Conservation (phyloP, 108 stramenopile species). For the Cyclotella cryptica region DNA sequence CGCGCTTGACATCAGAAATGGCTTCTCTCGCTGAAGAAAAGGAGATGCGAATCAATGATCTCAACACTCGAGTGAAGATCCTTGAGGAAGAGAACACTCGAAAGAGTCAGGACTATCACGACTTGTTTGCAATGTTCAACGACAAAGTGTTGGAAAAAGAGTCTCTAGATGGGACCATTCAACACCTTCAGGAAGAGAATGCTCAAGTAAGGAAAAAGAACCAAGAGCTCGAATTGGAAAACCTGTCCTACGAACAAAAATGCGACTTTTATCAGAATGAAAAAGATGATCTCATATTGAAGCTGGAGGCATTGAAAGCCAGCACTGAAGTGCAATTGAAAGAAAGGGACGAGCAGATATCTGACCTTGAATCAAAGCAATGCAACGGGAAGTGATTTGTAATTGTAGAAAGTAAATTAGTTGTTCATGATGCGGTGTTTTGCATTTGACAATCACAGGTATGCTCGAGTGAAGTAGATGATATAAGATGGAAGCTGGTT, state of each 20-base stretch:
- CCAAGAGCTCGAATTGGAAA: neutral
- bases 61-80: neutral
- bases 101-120: neutral
- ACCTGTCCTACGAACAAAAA: neutral
- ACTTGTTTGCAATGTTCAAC: neutral
- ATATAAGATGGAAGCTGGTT: too few relatives aligned
- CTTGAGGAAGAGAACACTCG: neutral
- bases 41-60: neutral
- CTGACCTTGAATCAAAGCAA: neutral
- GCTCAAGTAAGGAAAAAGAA: neutral
- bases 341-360: neutral
- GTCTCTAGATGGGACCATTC: neutral
- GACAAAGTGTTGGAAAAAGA: neutral
- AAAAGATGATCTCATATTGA: neutral
- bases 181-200: neutral
- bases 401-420: too few relatives aligned
- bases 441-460: too few relatives aligned
- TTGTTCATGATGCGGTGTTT: too few relatives aligned
- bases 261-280: neutral
- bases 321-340: neutral
- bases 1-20: constrained; percentile 8
- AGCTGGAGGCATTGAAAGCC: neutral
- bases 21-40: neutral
- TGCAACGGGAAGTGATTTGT: too few relatives aligned
- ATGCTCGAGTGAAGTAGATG: too few relatives aligned